Base-by-base conservation (phyloP, 2,329 filamentous ascomycete genomes). In the Didymella glomerata region DNA sequence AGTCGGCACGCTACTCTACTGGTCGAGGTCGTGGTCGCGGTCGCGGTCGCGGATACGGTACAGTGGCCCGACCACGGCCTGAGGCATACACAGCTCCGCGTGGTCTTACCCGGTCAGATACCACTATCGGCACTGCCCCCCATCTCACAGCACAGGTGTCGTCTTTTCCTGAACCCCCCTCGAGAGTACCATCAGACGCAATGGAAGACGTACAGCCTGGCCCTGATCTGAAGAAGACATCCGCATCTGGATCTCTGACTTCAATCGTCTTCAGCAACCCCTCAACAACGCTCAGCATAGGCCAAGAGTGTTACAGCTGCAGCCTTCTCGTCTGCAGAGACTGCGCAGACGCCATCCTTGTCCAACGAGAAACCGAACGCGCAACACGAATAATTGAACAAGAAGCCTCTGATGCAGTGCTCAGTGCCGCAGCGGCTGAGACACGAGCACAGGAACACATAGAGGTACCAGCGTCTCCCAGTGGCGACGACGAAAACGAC, bases 281-380 rank as follows among this genome's bases (percentile, higher is more conserved):
- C 8, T 13, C 40, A 16, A 28, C 20, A 4, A 18, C 63, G 2
- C 68, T 69, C 38, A 73, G 64, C 53, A 59, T 72, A 25, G 72
- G 72, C 1, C 64, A 73, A 34, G 61, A 71, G 40, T 76, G 72
- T 32, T 2, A 24, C 1, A 16, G 18, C 4, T 75, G 73, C 52
- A 60, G 52, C 8, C 47, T 71, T 2, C 41, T 74, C 0, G 64
- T 74, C 1, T 76, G 73, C 49, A 48, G 52, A 1, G 40, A 56
- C 0, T 76, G 72, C 48, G 69, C 60, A 48, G 64, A 66, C 1
- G 40, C 48, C 3, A 28, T 53, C 6, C 22, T 48, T 7, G 22
- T 24, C 20, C 48, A 44, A 40, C 27, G 41, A 64, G 20, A 54
- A 41, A 38, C 27, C 47, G 14, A 47, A 34, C 30, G 25, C 49